phyloP scores from a whole-genome alignment of 371 early-diverging fungal species.

The Rhizomucor miehei region DNA sequence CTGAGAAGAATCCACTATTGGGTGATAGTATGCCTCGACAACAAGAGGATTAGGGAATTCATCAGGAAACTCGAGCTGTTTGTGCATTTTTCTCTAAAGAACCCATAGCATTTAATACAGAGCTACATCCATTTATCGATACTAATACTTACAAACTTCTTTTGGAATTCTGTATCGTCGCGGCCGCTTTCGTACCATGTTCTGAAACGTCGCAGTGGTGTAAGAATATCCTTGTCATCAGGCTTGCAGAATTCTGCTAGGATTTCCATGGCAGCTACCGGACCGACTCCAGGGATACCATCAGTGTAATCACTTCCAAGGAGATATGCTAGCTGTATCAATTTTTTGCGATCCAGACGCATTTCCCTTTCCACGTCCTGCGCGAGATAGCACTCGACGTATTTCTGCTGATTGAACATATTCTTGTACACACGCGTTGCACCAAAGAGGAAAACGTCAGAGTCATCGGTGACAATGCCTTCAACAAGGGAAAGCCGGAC shows the following conservation, averaged over 20 bases:
- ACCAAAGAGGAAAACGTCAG: slow-evolving; percentile 98
- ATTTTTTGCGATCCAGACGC: slow-evolving; percentile 63
- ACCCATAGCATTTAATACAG: slow-evolving; percentile 10
- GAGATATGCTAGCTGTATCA: slow-evolving; percentile 88
- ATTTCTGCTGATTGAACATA: slow-evolving; percentile 90
- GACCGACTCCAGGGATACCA: slow-evolving; percentile 95
- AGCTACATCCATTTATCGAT: background rate
- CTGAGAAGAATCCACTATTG: slow-evolving; percentile 71
- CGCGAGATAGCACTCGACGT: slow-evolving; percentile 78
- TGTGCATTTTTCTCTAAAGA: slow-evolving; percentile 47
- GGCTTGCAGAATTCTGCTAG: slow-evolving; percentile 64
- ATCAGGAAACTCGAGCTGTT: slow-evolving; percentile 57
- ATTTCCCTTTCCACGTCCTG: slow-evolving; percentile 68
- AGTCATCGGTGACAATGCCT: slow-evolving; percentile 98
- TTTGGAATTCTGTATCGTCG: slow-evolving; percentile 49
- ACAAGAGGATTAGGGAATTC: slow-evolving; percentile 82
- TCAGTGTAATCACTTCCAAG: slow-evolving; percentile 98
- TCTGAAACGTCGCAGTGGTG: slow-evolving; percentile 49
- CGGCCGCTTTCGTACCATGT: slow-evolving; percentile 60
- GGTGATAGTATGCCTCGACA: slow-evolving; percentile 76
- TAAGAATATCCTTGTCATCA: slow-evolving; percentile 27
- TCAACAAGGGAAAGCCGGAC: slow-evolving; percentile 74
- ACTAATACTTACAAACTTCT: slow-evolving; percentile 55
- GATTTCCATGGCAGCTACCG: slow-evolving; percentile 90
- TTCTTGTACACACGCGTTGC: slow-evolving; percentile 89